A percentile compares a stretch with the other conserved stretches of the same genome.
These are phyloP conservation scores for Diutina catenulata DNA, from an alignment of 1,139 yeast species.

Conservation along the genomic window DNA sequence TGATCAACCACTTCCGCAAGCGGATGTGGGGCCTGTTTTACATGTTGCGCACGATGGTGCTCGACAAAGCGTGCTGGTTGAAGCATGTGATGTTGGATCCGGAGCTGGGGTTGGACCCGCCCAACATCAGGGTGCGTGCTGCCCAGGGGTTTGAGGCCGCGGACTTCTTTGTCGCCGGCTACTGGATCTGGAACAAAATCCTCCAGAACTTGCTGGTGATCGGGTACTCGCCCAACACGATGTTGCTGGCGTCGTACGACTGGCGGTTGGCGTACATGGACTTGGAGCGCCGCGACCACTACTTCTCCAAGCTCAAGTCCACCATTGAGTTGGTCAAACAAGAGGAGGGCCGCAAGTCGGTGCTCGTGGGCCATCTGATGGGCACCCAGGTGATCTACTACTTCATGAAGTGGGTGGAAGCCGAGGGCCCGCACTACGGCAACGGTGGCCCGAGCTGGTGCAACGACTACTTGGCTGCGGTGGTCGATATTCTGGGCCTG, in stretches of 20 bases:
- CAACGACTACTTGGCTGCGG: conserved; percentile 66
- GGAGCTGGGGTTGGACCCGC: conserved; percentile 88
- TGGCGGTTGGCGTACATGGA: conserved; percentile 92
- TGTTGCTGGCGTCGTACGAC: conserved; percentile 88
- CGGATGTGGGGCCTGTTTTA: conserved; percentile 95
- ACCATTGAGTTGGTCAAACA: conserved; percentile 49
- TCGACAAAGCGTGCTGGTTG: conserved; percentile 90
- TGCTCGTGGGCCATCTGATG: conserved; percentile 91
- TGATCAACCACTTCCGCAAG: conserved; percentile 75
- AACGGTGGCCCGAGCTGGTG: conserved; percentile 88
- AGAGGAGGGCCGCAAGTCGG: conserved; percentile 51
- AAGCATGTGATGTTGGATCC: conserved; percentile 83
- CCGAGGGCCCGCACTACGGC: conserved; percentile 65
- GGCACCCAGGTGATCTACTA: conserved; percentile 83
- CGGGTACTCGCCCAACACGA: conserved; percentile 85
- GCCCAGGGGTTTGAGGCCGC: conserved; percentile 97
- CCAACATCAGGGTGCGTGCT: conserved; percentile 66
- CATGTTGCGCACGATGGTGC: conserved; percentile 84
- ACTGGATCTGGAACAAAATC: conserved; percentile 97
- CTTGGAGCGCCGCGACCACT: conserved; percentile 75
- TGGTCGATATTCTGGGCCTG: conserved; percentile 81
- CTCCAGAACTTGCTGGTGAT: conserved; percentile 86
- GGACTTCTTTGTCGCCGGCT: conserved; percentile 92
- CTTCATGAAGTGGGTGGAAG: conserved; percentile 94
- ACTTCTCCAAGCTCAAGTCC: conserved; percentile 62